Evolutionary conservation across 257 asterid species (phyloP), one percentile per base, ranked within the genome.

Genomic region (Nicotiana tomentosiformis): DNA sequence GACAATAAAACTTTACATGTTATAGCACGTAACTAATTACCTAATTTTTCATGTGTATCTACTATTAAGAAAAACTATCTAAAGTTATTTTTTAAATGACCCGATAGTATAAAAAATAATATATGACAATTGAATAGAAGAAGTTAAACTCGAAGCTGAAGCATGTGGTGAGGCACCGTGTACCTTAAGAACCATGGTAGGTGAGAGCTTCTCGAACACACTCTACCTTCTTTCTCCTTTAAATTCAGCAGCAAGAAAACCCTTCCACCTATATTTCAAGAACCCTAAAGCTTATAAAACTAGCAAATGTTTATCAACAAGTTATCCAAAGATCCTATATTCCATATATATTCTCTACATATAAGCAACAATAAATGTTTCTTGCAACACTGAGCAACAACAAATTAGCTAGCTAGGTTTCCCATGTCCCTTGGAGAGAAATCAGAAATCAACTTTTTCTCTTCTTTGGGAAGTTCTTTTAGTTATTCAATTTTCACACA

Each of bases 101-200:
- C 0, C 4, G 37, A 35, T 35, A 35, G 37, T 35, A 35, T 35
- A 35, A 35, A 35, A 35, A 35, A 35, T 35, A 35, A 35, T 35
- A 35, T 35, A 35, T 35, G 37, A 35, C 37, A 0, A 35, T 4
- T 35, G 37, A 35, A 35, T 4, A 35, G 37, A 35, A 35, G 37
- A 35, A 35, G 37, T 35, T 35, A 35, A 35, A 35, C 37, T 35
- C 37, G 66, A 61, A 20, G 16, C 29, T 62, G 7, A 62, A 11
- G 15, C 55, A 6, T 18, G 60, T 4, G 6, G 88, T 82, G 60
- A 51, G 83, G 26, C 55, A 90, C 85, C 98, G 84, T 94, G 93
- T 87, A 77, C 62, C 74, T 84, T 80, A 94, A 91, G 97, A 90
- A 81, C 91, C 84, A 88, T 87, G 86, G 90, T 92, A 89, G 98